phyloP scores from a whole-genome alignment of 2,329 filamentous ascomycete species.

The Aureobasidium namibiae region DNA sequence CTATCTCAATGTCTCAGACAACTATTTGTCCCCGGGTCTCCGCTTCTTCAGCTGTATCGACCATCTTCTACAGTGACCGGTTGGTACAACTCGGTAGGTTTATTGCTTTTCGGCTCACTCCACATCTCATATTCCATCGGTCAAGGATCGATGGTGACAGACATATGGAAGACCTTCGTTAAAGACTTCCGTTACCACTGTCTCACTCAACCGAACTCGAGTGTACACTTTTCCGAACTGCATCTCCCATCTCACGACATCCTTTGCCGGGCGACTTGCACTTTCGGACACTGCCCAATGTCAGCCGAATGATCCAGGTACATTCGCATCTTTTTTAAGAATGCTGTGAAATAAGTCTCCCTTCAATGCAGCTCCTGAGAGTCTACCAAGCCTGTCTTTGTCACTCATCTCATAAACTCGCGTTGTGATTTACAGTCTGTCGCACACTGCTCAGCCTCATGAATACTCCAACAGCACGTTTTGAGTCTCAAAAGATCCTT shows the following conservation, averaged over 20 bases:
- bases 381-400: not conserved
- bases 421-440: not conserved
- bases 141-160: conserved; percentile 1
- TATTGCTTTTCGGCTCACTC: conserved; percentile 1
- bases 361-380: not conserved
- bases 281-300: too few species aligned
- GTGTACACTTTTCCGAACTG: not conserved
- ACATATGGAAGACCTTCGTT: not conserved
- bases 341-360: too few species aligned
- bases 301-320: too few species aligned
- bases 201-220: not conserved
- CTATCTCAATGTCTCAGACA: not conserved
- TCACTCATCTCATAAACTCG: not conserved
- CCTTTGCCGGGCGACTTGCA: too few species aligned
- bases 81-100: not conserved
- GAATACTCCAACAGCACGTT: not conserved
- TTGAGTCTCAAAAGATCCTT: not conserved
- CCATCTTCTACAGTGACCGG: not conserved
- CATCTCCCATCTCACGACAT: not conserved
- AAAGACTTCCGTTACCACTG: not conserved
- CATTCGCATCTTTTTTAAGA: too few species aligned
- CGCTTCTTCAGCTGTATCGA: not conserved
- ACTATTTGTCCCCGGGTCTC: not conserved
- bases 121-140: not conserved
- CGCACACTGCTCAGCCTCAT: not conserved